Evolutionary conservation across 2,329 filamentous ascomycete genomes (phyloP).

Genomic region (Trichoderma hamatum): DNA sequence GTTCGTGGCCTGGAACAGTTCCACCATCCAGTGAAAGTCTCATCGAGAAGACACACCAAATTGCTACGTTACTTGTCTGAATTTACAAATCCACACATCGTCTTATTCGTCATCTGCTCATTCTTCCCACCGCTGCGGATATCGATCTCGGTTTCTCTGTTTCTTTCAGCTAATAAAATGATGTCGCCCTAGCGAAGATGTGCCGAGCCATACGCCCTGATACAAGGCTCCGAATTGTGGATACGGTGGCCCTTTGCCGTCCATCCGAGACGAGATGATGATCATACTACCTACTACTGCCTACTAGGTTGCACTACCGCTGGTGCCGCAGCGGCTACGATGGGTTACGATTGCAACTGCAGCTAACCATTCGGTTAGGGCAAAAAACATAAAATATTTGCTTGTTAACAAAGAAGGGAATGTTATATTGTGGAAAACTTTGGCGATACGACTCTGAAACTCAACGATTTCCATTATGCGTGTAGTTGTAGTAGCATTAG

Average conservation of each 20-base stretch:
- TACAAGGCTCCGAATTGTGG: neutral
- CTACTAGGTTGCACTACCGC: too few species aligned
- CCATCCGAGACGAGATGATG: neutral
- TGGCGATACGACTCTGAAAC: neutral
- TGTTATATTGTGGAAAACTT: neutral
- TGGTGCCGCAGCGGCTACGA: neutral
- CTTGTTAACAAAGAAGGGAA: neutral
- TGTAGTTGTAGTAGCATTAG: neutral
- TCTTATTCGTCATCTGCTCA: neutral
- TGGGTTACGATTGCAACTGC: neutral
- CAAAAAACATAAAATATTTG: neutral
- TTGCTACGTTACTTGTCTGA: constrained; percentile 7
- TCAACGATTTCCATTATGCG: neutral
- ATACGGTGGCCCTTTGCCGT: constrained; percentile 5
- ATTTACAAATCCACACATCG: neutral
- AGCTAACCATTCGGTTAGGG: neutral
- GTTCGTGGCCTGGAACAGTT: neutral
- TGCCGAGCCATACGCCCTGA: neutral
- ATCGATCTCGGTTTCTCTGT: neutral
- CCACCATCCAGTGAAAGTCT: neutral
- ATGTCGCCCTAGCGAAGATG: neutral
- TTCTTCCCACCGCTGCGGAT: neutral
- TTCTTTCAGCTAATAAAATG: neutral
- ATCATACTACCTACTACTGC: neutral
- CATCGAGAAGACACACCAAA: neutral